Evolutionary conservation across 1,139 yeast species (phyloP).

Genomic region (Yamadazyma epiphylla): DNA sequence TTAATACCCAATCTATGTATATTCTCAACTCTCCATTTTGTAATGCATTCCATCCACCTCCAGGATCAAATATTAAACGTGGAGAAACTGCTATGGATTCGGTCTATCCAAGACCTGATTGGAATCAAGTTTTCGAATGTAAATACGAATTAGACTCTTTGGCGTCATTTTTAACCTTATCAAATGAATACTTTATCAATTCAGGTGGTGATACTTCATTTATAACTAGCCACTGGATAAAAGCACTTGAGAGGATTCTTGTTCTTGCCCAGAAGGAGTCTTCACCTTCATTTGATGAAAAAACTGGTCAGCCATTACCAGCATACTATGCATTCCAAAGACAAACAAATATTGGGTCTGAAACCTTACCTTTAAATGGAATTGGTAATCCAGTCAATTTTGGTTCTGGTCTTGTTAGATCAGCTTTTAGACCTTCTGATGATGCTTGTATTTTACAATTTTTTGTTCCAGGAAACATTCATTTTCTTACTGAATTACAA

Average conservation of each 20-base stretch:
- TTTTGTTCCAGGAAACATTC: constrained; percentile 85
- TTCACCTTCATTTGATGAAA: constrained; percentile 55
- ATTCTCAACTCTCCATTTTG: constrained; percentile 70
- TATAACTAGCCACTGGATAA: constrained; percentile 52
- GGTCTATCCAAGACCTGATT: constrained; percentile 68
- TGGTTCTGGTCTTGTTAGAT: constrained; percentile 68
- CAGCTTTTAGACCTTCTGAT: constrained; percentile 91
- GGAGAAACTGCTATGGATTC: constrained; percentile 58
- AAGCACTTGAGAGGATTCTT: constrained; percentile 53
- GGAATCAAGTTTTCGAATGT: constrained; percentile 78
- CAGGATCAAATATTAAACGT: constrained; percentile 48
- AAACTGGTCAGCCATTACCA: constrained; percentile 49
- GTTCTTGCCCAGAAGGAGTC: constrained; percentile 59
- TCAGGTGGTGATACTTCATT: constrained; percentile 55
- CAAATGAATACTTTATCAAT: constrained; percentile 63
- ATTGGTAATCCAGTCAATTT: constrained; percentile 78
- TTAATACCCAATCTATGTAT: constrained; percentile 70
- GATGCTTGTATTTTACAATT: constrained; percentile 81
- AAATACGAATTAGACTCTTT: constrained; percentile 85
- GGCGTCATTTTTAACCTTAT: constrained; percentile 73
- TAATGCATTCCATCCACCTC: constrained; percentile 89
- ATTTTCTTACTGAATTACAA: constrained; percentile 60
- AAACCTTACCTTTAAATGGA: constrained; percentile 75
- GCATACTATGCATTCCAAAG: constrained; percentile 68
- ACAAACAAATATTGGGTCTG: constrained; percentile 71